A percentile compares a stretch with the other conserved stretches of the same genome.
Evolutionary conservation across 768 basidiomycete species (phyloP).

Genomic region (Rubroboletus satanas): DNA sequence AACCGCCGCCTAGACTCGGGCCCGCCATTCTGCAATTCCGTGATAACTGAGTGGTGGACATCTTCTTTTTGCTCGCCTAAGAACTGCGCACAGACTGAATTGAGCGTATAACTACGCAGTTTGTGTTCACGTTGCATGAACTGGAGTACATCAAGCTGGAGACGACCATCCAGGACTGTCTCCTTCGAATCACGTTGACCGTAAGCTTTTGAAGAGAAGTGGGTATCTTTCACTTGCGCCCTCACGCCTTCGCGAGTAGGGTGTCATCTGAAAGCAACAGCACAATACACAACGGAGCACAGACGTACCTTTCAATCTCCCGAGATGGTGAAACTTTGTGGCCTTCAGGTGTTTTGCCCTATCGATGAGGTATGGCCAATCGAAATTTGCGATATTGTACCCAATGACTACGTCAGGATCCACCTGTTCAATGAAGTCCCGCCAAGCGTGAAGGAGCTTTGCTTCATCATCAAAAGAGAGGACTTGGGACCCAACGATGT

Average conservation of each 20-base stretch:
- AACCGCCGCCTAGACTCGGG: constrained; percentile 88
- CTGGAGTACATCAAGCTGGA: constrained; percentile 94
- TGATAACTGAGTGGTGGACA: constrained; percentile 97
- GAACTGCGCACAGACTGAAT: constrained; percentile 97
- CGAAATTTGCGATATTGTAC: constrained; percentile 92
- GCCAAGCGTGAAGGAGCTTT: constrained; percentile 78
- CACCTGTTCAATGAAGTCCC: constrained; percentile 81
- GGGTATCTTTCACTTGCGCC: constrained; percentile 85
- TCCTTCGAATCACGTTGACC: constrained; percentile 97
- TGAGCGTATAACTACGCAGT: constrained; percentile 93
- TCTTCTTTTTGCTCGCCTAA: constrained; percentile 99
- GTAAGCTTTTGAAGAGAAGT: constrained; percentile 97
- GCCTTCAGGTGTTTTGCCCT: constrained; percentile 80
- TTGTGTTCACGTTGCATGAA: constrained; percentile 99
- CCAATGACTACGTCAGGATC: constrained; percentile 97
- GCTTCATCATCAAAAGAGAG: constrained; percentile 74
- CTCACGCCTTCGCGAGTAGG: constrained; percentile 49
- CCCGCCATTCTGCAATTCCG: constrained; percentile 95
- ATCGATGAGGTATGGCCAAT: constrained; percentile 94
- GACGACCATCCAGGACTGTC: constrained; percentile 81
- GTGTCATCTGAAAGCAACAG: constrained; percentile 1
- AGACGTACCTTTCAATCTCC: constrained; percentile 64
- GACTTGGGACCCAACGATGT: constrained; percentile 98
- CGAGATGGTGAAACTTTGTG: constrained; percentile 65
- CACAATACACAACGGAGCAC: not conserved